A percentile compares a stretch with the other conserved stretches of the same genome.
Evolutionary conservation across 2,329 filamentous ascomycete genomes (phyloP).

Genomic region (Microsporum ferrugineum): DNA sequence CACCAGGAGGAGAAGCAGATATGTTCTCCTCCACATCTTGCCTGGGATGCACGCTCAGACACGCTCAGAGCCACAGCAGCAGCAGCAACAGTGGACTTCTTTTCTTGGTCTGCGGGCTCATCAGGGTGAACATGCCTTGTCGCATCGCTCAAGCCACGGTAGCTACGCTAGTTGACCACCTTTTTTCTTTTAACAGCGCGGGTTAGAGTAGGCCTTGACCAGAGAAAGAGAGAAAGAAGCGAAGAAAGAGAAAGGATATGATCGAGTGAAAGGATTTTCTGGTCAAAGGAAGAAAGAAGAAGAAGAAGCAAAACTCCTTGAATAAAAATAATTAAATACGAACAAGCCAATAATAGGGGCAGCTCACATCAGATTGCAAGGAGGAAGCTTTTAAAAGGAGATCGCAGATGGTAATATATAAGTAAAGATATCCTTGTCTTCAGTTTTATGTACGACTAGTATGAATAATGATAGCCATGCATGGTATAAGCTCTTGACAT

Average conservation of each 20-base stretch:
- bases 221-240: neutral
- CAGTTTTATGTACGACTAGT: too few relatives aligned
- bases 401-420: neutral
- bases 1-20: constrained; percentile 71
- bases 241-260: neutral
- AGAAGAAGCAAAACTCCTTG: neutral
- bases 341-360: neutral
- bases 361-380: neutral
- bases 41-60: too few relatives aligned
- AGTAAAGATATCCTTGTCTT: too few relatives aligned
- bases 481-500: too few relatives aligned
- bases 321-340: neutral
- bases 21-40: constrained; percentile 79
- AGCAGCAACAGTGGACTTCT: neutral
- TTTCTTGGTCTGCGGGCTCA: neutral
- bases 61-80: too few relatives aligned
- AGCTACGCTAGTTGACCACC: neutral
- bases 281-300: neutral
- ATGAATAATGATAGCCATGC: too few relatives aligned
- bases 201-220: neutral
- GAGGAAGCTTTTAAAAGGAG: neutral
- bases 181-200: neutral
- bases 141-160: neutral
- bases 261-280: neutral
- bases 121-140: neutral